Evolutionary conservation across 371 early-diverging fungal genomes (phyloP), one percentile per base, ranked within the genome.

Genomic region (Parasitella parasitica): DNA sequence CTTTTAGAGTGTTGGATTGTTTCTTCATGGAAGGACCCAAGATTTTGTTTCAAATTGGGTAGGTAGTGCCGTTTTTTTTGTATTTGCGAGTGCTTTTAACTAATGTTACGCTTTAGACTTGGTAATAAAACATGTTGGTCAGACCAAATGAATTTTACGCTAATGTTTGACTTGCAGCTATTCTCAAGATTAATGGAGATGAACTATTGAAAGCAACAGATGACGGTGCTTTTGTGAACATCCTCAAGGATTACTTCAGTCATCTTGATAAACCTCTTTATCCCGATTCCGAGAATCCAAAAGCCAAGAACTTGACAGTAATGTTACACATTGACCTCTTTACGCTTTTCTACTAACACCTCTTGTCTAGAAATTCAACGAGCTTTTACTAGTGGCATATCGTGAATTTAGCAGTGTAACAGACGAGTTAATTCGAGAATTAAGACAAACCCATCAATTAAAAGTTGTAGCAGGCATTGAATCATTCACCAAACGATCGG

Each of bases 401-500:
- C 88, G 91, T 49, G 98, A 97, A 59, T 98, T 97, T 70, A 86
- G 91, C 26, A 77, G 71, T 38, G 86, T 98, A 3, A 93, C 93
- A 3, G 85, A 89, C 28, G 90, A 89, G 9, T 69, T 82, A 61
- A 86, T 98, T 24, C 77, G 84, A 5, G 95, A 95, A 51, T 75
- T 96, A 54, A 85, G 99, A 35, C 89, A 91, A 51, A 84, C 87
- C n/a, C 89, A 90, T 69, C 96, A 96, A 75, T 86, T 96, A 57
- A 93, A 94, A 66, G 94, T 97, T 13, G 93, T 95, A n/a, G 97
- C 97, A 60, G 91, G 93, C 18, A 90, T 98, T 61, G 96, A 96
- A 73, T 88, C 88, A 28, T 98, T 93, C 62, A 91, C 97, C 0
- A 97, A 96, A 62, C 89, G 95, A 64, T 89, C 90, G 0, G 84